Conservation (phyloP, 2,329 filamentous ascomycete species). For the Xylaria sp. region DNA sequence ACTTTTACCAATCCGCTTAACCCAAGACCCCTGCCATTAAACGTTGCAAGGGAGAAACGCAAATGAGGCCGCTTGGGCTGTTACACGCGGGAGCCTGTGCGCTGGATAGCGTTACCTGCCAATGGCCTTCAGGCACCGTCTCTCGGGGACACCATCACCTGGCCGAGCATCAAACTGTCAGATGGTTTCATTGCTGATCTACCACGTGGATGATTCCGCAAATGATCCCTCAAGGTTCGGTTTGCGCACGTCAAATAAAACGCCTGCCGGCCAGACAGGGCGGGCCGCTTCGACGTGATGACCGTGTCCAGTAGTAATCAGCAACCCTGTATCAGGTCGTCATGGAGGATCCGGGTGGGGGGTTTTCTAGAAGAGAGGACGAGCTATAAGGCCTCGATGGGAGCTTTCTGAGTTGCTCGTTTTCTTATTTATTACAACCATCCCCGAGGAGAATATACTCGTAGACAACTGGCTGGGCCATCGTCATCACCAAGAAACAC, state of each 20-base stretch:
- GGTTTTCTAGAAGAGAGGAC: constrained; percentile 12
- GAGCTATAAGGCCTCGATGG: constrained; percentile 11
- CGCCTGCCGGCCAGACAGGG: constrained; percentile 11
- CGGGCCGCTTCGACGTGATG: constrained; percentile 22
- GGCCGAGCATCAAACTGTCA: constrained; percentile 21
- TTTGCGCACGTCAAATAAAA: constrained; percentile 20
- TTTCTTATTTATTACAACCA: constrained; percentile 13
- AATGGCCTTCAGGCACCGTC: constrained; percentile 15
- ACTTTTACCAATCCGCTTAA: constrained; percentile 17
- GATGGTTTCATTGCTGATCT: constrained; percentile 25
- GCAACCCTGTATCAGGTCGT: constrained; percentile 19
- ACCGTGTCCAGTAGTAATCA: constrained; percentile 22
- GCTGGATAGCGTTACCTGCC: constrained; percentile 19
- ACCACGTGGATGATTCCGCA: constrained; percentile 28
- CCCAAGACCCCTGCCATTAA: constrained; percentile 20
- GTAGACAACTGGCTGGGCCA: constrained; percentile 6
- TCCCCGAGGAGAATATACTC: constrained; percentile 1
- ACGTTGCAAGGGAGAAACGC: constrained; percentile 12
- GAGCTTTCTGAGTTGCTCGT: constrained; percentile 16
- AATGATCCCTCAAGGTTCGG: constrained; percentile 17
- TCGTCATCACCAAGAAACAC: constrained; percentile 2
- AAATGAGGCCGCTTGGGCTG: constrained; percentile 17
- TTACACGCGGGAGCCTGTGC: constrained; percentile 25
- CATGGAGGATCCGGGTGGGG: constrained; percentile 21
- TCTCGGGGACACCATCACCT: constrained; percentile 26